Evolutionary conservation across 164 flowering plant genomes (phyloP).

Genomic region (Aristolochia fimbriata): DNA sequence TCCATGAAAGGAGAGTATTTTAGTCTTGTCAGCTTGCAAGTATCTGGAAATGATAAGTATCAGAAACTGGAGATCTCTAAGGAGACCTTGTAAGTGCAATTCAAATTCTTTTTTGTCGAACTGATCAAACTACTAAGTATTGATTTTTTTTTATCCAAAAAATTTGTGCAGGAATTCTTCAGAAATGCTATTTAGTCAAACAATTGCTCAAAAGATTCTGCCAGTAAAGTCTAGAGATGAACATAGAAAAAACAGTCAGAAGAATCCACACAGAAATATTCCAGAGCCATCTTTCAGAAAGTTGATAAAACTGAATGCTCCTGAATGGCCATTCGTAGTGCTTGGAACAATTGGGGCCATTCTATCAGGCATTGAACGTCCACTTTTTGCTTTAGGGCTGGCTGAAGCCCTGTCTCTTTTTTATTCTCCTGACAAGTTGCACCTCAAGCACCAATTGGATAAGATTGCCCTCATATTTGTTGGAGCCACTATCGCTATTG

Average conservation of each 20-base stretch:
- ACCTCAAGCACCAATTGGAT: constrained; percentile 38
- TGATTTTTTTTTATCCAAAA: background rate
- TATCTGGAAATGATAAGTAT: constrained; percentile 10
- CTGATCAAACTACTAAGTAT: background rate
- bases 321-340: constrained; percentile 66
- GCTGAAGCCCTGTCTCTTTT: constrained; percentile 45
- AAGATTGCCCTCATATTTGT: constrained; percentile 41
- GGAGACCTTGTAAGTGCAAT: constrained; percentile 3
- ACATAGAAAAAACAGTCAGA: constrained; percentile 2
- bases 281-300: constrained; percentile 35
- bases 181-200: background rate
- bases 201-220: constrained; percentile 9
- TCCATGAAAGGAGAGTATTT: constrained; percentile 51
- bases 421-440: constrained; percentile 30
- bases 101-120: background rate
- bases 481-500: constrained; percentile 34
- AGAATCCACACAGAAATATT: constrained; percentile 2
- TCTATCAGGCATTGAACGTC: constrained; percentile 58
- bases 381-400: constrained; percentile 60
- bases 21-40: constrained; percentile 47
- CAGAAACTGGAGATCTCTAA: constrained; percentile 9
- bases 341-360: constrained; percentile 65
- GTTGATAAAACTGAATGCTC: constrained; percentile 39
- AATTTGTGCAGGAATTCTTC: constrained; percentile 2
- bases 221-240: constrained; percentile 11